Conservation (phyloP, 129 eudicot species). For the Kitagawia praeruptora region DNA sequence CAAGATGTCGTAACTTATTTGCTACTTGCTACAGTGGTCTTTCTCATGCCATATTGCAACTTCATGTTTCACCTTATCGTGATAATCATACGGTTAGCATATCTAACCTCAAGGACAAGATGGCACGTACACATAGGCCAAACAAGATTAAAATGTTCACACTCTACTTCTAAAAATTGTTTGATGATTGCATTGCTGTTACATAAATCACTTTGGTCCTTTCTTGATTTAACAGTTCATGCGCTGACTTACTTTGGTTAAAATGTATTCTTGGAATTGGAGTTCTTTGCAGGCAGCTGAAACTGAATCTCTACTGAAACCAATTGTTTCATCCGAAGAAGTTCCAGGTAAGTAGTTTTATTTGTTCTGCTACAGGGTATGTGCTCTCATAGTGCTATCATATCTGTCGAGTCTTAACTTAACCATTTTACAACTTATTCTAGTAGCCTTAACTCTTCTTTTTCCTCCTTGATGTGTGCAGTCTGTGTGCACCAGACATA, state of each 20-base stretch:
- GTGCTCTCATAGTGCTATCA: no score
- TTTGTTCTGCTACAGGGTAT: no score
- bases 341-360: no score
- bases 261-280: no score
- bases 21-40: not conserved
- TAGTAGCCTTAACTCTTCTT: slow-evolving; percentile 3
- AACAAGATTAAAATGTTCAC: not conserved
- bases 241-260: not conserved
- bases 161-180: not conserved
- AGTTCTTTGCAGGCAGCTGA: no score
- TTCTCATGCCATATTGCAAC: not conserved
- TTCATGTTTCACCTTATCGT: not conserved
- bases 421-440: no score
- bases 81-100: not conserved
- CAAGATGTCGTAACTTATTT: not conserved
- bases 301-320: no score
- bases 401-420: no score
- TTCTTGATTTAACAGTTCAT: not conserved
- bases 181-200: not conserved
- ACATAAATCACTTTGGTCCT: not conserved
- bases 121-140: not conserved
- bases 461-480: slow-evolving; percentile 16
- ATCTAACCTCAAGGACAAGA: not conserved
- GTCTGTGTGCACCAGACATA: slow-evolving; percentile 95
- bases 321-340: no score